Evolutionary conservation across 2,329 filamentous ascomycete species (phyloP), one percentile per base, ranked within the genome.

Genomic region (Fusarium solani-melongenae): DNA sequence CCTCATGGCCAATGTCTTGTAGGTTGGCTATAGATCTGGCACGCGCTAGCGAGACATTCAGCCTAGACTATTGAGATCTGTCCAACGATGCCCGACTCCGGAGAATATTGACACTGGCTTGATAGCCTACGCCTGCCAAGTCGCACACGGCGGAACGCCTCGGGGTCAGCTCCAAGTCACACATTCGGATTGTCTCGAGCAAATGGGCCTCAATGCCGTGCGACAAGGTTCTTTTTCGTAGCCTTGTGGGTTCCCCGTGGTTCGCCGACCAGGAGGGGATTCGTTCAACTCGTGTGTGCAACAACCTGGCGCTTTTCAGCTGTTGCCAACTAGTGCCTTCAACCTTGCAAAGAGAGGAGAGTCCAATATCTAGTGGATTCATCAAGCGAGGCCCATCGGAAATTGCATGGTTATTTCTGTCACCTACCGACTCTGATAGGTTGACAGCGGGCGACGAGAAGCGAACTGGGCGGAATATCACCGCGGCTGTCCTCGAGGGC

Each of bases 391-490:
- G n/a, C n/a, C 24, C 27, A 44, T 34, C 46, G 46, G 59, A 62
- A 51, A 36, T 36, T 62, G 39, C 59, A 61, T 31, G 22, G 38
- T 57, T 65, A 31, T 56, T 51, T 53, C 62, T 67, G 70, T 57
- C 36, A 22, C 41, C 62, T 65, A 60, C 27, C 41, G 24, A 11
- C 29, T 34, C 41, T 64, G 64, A 74, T 72, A 74, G 71, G 71
- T 3, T 17, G 22, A 8, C 7, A 6, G 20, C 6, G 6, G n/a
- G 6, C 44, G n/a, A 27, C 33, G 49, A 62, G 57, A 74, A 74
- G 71, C 71, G 71, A 56, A 74, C 58, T 11, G 36, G 22, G 68
- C 71, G 71, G 71, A 74, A 74, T 41, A 22, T 36, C 58, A 67
- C 71, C 71, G 71, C 71, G 60, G 27, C 56, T 44, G 22, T 11